Evolutionary conservation across 139 green algal species (phyloP), one percentile per base, ranked within the genome.

Genomic region (Klebsormidium nitens): DNA sequence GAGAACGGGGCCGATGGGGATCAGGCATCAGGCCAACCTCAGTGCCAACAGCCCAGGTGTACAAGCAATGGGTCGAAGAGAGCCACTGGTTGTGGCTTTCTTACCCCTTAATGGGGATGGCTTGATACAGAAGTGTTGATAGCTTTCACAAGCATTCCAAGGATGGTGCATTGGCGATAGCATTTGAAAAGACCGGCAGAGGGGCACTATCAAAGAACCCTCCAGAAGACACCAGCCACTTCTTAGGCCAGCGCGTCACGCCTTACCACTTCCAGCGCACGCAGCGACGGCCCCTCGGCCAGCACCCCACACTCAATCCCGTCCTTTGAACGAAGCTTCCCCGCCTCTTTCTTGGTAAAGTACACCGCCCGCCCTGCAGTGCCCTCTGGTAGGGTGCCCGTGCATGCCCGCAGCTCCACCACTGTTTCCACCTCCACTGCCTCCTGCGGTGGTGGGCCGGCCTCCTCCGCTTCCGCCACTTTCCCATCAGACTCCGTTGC

Each of bases 221-320:
- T n/a, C n/a, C n/a, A n/a, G n/a, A n/a, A n/a, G n/a, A n/a, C n/a
- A n/a, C n/a, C n/a, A n/a, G n/a, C n/a, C n/a, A n/a, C n/a, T n/a
- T n/a, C n/a, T n/a, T n/a, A n/a, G n/a, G n/a, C n/a, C n/a, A n/a
- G n/a, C n/a, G n/a, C n/a, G n/a, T n/a, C n/a, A n/a, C n/a, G 42
- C 14, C 42, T 50, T 50, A 61, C 73, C 73, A 86, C 77, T 72
- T 90, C 83, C 36, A 90, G 59, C 14, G 78, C 72, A 5, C 38
- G 60, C 40, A 89, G 79, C 4, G 66, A 81, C 5, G 84, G 78
- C 4, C 84, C 82, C 59, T 85, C 76, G 2, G 65, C 70, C 26
- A 91, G 76, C 62, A 87, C 26, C 0, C 84, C 86, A 48, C 75
- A 82, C 60, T 91, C 80, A 49, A 91, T 28, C 26, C 63, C 62